Evolutionary conservation across 176 grass and related monocot genomes (phyloP).

Genomic region (Chrysopogon serrulatus): DNA sequence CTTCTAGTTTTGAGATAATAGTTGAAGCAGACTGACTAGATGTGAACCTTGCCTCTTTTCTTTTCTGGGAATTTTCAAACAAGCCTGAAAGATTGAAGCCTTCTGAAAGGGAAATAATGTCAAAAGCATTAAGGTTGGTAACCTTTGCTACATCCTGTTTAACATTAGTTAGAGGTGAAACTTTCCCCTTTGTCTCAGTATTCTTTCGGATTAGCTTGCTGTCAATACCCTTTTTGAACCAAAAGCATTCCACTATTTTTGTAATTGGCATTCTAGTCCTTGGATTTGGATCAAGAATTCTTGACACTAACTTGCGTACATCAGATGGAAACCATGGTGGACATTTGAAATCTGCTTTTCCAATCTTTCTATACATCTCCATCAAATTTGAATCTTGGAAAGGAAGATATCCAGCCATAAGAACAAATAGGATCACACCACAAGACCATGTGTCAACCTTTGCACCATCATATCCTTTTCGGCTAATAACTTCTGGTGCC

Average conservation of each 20-base stretch:
- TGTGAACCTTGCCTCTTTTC: conserved; percentile 38
- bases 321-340: conserved; percentile 40
- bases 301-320: conserved; percentile 27
- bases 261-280: conserved; percentile 39
- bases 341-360: conserved; percentile 40
- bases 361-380: conserved; percentile 46
- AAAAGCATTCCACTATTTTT: conserved; percentile 43
- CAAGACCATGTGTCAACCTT: conserved; percentile 59
- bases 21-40: conserved; percentile 33
- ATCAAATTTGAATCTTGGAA: conserved; percentile 49
- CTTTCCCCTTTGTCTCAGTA: conserved; percentile 15
- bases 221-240: conserved; percentile 50
- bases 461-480: conserved; percentile 54
- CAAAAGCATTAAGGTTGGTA: conserved; percentile 43
- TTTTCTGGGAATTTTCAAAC: conserved; percentile 26
- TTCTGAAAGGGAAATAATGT: conserved; percentile 49
- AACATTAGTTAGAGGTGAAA: conserved; percentile 24
- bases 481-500: conserved; percentile 45
- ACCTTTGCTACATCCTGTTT: conserved; percentile 24
- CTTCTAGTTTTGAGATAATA: conserved; percentile 42
- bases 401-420: conserved; percentile 44
- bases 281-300: conserved; percentile 53
- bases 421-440: conserved; percentile 50
- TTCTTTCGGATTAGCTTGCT: conserved; percentile 22
- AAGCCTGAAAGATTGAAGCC: conserved; percentile 37